These are phyloP conservation scores for Ophiostoma tasmaniense DNA, from an alignment of 2,329 filamentous ascomycete genomes.

Conservation along the genomic window DNA sequence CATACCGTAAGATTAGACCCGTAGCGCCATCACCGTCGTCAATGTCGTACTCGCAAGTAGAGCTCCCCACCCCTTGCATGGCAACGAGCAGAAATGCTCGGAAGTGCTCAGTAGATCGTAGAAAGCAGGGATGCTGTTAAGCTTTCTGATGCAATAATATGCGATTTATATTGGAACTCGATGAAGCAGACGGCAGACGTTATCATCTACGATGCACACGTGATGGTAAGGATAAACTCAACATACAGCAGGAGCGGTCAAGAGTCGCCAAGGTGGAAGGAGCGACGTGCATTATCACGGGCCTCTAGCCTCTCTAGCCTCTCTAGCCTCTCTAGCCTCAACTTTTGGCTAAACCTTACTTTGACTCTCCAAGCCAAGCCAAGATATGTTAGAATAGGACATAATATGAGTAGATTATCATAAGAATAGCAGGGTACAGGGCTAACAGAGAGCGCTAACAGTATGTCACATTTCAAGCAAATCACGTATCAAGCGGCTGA, in stretches of 20 bases:
- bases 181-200: not conserved
- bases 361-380: not conserved
- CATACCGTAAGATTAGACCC: not conserved
- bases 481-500: not conserved
- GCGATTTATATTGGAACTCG: too few relatives aligned
- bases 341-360: not conserved
- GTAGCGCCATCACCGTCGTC: not conserved
- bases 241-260: not conserved
- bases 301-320: not conserved
- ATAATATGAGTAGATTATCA: too few relatives aligned
- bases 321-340: not conserved
- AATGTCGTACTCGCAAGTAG: not conserved
- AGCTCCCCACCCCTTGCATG: not conserved
- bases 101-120: not conserved
- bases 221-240: not conserved
- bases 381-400: not conserved
- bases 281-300: not conserved
- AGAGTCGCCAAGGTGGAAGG: not conserved
- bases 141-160: too few relatives aligned
- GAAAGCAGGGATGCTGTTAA: too few relatives aligned
- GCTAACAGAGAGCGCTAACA: not conserved
- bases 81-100: not conserved
- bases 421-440: not conserved
- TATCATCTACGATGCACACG: not conserved
- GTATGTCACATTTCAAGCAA: not conserved